Base-by-base conservation (phyloP, 192 early-diverging fungal genomes). In the Coemansia sp. region DNA sequence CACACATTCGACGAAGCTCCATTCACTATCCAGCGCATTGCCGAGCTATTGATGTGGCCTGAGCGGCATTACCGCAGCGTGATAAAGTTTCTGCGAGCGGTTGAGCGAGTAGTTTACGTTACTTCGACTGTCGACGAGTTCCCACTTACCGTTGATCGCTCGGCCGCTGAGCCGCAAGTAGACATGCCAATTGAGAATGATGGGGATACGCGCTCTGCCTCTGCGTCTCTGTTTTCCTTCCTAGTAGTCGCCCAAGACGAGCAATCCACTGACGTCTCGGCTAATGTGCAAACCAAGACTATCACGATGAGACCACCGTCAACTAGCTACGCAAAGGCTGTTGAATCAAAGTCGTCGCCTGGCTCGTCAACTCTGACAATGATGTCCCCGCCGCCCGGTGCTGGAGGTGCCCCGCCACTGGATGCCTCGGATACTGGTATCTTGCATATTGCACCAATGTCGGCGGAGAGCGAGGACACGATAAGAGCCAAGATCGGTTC, bases 51-150 rank as follows among this genome's bases (percentile, higher is more conserved):
- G 39, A 66, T 64, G 27, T 74, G 72, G 72, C 75, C 83, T 15
- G 74, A 80, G 57, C 75, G 72, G 20, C 78, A 85, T 41, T 85
- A 85, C 70, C 69, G 70, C 49, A 75, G 46, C 34, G 75, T 71
- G 1, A 65, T 78, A 13, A 85, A 85, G 75, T 80, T 77, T 15
- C 52, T 85, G 18, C 74, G 83, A 1, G 83, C 83, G 2, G 52
- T 85, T 11, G 78, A 85, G 33, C 69, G 76, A 1, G 78, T 76
- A 2, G 81, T 84, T 8, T 84, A 77, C 36, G 81, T 84, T 34
- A 84, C 81, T 0, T 84, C 81, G 15, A 84, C 81, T 0, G 69
- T 79, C 8, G 81, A 84, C 13, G 81, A 84, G 68, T 84, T 84
- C 44, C 81, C 81, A 9, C 55, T 60, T n/a, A 60, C 66, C 7